Conservation (phyloP, 352 stramenopile species). For the Blastocystis sp. region DNA sequence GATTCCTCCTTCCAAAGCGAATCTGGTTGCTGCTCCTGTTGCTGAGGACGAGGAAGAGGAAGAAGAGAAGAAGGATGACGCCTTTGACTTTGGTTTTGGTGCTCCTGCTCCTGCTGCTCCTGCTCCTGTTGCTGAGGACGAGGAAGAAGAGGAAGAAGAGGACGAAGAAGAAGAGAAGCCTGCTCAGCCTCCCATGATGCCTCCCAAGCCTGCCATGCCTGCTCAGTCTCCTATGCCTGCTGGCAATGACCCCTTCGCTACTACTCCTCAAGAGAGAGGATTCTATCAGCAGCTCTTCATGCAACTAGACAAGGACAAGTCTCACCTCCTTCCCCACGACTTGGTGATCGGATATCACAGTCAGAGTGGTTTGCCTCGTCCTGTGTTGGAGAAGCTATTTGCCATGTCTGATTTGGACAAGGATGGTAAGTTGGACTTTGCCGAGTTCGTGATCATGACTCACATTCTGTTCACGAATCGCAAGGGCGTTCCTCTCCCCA, state of each 20-base stretch:
- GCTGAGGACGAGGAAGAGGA: neutral
- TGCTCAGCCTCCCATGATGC: neutral
- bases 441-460: slow-evolving; percentile 28
- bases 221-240: neutral
- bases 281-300: slow-evolving; percentile 47
- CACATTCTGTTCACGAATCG: slow-evolving; percentile 6
- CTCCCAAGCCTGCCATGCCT: neutral
- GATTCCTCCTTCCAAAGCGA: slow-evolving; percentile 45
- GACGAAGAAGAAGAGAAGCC: slow-evolving; percentile 6
- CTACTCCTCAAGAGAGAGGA: neutral
- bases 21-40: neutral
- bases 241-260: neutral
- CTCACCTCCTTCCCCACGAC: slow-evolving; percentile 32
- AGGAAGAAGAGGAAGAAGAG: neutral
- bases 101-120: neutral
- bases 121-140: neutral
- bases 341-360: slow-evolving; percentile 50
- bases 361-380: slow-evolving; percentile 46
- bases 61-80: neutral
- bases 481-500: slow-evolving; percentile 11
- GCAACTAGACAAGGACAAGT: slow-evolving; percentile 58
- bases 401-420: slow-evolving; percentile 41
- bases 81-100: neutral
- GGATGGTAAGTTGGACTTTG: slow-evolving; percentile 29
- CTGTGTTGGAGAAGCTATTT: slow-evolving; percentile 22